Evolutionary conservation across 139 green algal genomes (phyloP).

Genomic region (Yamagishiella unicocca): DNA sequence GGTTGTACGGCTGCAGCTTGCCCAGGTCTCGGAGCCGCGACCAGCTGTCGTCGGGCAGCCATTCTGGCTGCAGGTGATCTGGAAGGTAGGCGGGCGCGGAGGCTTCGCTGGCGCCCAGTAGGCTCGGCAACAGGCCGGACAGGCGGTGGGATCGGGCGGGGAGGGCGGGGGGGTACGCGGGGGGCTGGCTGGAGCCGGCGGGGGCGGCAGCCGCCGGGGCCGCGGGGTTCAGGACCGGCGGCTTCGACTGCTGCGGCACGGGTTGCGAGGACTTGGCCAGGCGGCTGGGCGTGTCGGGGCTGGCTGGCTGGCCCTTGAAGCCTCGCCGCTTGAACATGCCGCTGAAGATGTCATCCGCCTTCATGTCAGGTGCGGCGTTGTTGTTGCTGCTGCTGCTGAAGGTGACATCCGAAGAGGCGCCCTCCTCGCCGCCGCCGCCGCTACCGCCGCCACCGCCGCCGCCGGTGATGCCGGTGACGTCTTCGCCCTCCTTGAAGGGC

Average conservation of each 20-base stretch:
- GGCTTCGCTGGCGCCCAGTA: conserved; percentile 29
- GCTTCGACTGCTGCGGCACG: background rate
- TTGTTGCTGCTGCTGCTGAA: background rate
- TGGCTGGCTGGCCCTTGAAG: too few relatives aligned
- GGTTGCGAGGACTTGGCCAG: background rate
- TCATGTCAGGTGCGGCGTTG: background rate
- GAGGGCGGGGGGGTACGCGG: background rate
- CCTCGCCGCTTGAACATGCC: conserved; percentile 44
- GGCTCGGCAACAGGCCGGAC: conserved; percentile 14
- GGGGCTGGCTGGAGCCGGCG: too few relatives aligned
- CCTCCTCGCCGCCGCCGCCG: background rate
- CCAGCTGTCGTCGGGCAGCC: conserved; percentile 55
- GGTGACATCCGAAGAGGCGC: background rate
- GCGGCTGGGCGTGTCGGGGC: background rate
- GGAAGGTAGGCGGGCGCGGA: conserved; percentile 48
- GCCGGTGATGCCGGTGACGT: background rate
- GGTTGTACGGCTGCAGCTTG: conserved; percentile 64
- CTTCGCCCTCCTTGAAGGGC: background rate
- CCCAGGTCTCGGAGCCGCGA: conserved; percentile 57
- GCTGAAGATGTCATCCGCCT: conserved; percentile 7
- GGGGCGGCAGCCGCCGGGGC: background rate
- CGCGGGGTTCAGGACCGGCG: background rate
- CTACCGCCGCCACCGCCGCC: background rate
- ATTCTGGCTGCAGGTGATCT: conserved; percentile 39
- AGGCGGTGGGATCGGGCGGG: background rate